Percentiles rank a stretch among this genome's conserved stretches.
These are phyloP conservation scores for Aeschynomene evenia DNA, from an alignment of 306 rosid genomes.

Conservation along the genomic window DNA sequence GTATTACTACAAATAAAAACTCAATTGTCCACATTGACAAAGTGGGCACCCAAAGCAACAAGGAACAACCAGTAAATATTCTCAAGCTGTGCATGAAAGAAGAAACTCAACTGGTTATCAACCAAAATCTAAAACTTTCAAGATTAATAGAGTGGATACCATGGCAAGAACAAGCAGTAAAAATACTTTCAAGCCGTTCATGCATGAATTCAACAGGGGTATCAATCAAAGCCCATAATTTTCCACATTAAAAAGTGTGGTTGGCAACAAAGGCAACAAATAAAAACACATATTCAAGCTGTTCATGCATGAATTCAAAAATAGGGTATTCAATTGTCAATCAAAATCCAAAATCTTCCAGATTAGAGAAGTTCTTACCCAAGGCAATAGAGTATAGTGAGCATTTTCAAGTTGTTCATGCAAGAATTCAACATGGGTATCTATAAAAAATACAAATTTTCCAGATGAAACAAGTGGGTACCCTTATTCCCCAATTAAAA, in stretches of 20 bases:
- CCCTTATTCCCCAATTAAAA: not conserved
- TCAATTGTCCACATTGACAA: not conserved
- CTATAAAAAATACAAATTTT: constrained; percentile 28
- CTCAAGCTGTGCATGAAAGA: not conserved
- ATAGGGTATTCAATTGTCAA: not conserved
- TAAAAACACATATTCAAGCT: not conserved
- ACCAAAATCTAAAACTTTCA: constrained; percentile 2
- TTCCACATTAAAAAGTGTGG: constrained; percentile 2
- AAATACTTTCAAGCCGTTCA: not conserved
- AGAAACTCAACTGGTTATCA: not conserved
- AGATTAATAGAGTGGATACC: not conserved
- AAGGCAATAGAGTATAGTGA: not conserved
- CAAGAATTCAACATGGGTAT: constrained; percentile 13
- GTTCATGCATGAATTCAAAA: not conserved
- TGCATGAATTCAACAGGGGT: constrained; percentile 13
- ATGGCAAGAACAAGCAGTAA: constrained; percentile 1
- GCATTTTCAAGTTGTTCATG: constrained; percentile 11
- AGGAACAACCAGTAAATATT: not conserved
- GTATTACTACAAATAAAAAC: constrained; percentile 26
- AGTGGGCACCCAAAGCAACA: not conserved
- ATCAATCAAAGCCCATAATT: constrained; percentile 25
- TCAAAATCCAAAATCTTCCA: constrained; percentile 26
- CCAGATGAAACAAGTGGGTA: not conserved
- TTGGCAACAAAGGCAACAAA: not conserved
- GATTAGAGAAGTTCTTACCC: not conserved